Conservation (phyloP, 805 yeast species). For the Allodekkera sacchari region DNA sequence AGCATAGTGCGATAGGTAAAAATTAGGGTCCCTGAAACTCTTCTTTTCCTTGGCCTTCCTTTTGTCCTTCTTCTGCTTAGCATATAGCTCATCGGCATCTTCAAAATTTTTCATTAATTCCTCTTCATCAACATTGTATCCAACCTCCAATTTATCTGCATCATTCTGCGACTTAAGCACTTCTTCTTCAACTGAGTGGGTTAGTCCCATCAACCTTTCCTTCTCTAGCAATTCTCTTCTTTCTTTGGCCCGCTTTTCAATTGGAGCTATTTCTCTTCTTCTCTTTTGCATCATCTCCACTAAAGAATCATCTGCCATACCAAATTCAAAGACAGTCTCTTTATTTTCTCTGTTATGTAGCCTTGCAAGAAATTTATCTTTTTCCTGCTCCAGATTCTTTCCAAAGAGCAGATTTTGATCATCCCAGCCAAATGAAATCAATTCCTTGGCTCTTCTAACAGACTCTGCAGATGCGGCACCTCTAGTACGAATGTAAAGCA, state of each 20-base stretch:
- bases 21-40: slow-evolving; percentile 66
- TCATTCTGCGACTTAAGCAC: slow-evolving; percentile 42
- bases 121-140: slow-evolving; percentile 33
- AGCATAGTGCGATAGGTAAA: slow-evolving; percentile 84
- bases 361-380: slow-evolving; percentile 61
- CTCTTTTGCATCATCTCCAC: slow-evolving; percentile 80
- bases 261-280: slow-evolving; percentile 71
- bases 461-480: slow-evolving; percentile 81
- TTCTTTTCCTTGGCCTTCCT: slow-evolving; percentile 27
- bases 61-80: slow-evolving; percentile 11
- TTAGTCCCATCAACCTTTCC: slow-evolving; percentile 68
- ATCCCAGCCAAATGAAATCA: slow-evolving; percentile 77
- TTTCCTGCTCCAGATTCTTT: slow-evolving; percentile 63
- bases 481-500: slow-evolving; percentile 76
- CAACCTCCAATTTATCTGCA: slow-evolving; percentile 30
- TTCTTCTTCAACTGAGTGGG: slow-evolving; percentile 70
- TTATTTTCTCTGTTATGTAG: slow-evolving; percentile 61
- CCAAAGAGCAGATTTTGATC: slow-evolving; percentile 78
- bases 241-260: slow-evolving; percentile 72
- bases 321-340: slow-evolving; percentile 93
- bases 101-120: slow-evolving; percentile 43
- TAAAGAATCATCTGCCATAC: slow-evolving; percentile 58
- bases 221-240: slow-evolving; percentile 57
- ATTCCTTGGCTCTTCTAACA: slow-evolving; percentile 76
- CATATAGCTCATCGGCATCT: slow-evolving; percentile 37